A percentile compares a stretch with the other conserved stretches of the same genome.
These are phyloP conservation scores for Torulaspora quercuum DNA, from an alignment of 805 yeast species.

Conservation along the genomic window DNA sequence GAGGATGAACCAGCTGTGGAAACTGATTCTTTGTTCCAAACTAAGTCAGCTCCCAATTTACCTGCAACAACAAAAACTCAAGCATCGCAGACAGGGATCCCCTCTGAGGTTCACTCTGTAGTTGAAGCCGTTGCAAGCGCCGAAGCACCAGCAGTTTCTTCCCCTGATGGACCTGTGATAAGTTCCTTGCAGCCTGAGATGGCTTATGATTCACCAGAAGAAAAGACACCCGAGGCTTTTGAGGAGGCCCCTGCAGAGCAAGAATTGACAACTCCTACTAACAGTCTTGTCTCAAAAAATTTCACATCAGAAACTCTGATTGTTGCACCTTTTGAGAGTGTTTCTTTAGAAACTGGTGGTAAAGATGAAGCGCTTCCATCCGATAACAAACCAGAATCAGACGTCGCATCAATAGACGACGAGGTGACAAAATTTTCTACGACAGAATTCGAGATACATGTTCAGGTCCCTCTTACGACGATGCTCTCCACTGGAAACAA, in stretches of 20 bases:
- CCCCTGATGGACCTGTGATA: too few species aligned
- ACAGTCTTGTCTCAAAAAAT: constrained; percentile 8
- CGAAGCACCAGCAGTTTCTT: too few species aligned
- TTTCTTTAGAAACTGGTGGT: constrained; percentile 11
- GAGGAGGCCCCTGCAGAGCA: neutral
- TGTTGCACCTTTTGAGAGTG: constrained; percentile 8
- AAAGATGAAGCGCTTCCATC: neutral
- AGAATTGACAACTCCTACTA: constrained; percentile 10
- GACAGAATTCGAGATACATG: constrained; percentile 1
- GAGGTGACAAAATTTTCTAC: neutral
- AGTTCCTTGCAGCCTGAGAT: too few species aligned
- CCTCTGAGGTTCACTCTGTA: too few species aligned
- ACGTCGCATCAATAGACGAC: neutral
- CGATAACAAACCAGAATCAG: neutral
- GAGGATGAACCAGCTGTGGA: too few species aligned
- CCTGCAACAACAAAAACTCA: too few species aligned
- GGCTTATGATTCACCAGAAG: constrained; percentile 1
- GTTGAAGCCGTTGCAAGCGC: too few species aligned
- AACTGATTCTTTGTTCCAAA: too few species aligned
- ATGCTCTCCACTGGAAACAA: too few species aligned
- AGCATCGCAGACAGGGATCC: too few species aligned
- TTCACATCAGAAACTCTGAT: constrained; percentile 1
- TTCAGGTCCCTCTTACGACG: constrained; percentile 6
- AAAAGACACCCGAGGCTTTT: constrained; percentile 6
- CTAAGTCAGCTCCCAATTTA: too few species aligned